A percentile compares a stretch with the other conserved stretches of the same genome.
Conservation (phyloP, 2,329 filamentous ascomycete genomes). For the Aspergillus jensenii region DNA sequence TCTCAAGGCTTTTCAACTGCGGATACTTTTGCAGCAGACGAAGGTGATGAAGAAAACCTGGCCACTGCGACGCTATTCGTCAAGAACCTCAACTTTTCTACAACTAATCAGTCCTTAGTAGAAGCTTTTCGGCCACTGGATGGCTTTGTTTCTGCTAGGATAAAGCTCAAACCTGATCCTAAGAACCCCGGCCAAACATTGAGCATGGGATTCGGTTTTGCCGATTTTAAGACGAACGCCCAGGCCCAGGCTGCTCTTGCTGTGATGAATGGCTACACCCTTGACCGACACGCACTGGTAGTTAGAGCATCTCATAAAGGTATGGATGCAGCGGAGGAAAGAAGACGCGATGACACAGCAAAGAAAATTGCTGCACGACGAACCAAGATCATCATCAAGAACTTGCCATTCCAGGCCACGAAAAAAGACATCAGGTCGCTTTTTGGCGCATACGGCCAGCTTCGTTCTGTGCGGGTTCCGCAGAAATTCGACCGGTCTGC, state of each 20-base stretch:
- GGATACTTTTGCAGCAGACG: conserved; percentile 44
- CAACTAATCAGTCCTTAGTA: conserved; percentile 72
- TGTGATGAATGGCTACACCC: conserved; percentile 82
- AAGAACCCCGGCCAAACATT: conserved; percentile 84
- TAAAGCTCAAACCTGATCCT: conserved; percentile 92
- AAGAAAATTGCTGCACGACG: conserved; percentile 74
- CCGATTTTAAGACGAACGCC: conserved; percentile 77
- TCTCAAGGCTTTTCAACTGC: conserved; percentile 44
- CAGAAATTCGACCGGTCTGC: conserved; percentile 89
- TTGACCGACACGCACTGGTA: conserved; percentile 83
- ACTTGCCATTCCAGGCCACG: conserved; percentile 90
- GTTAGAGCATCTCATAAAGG: conserved; percentile 87
- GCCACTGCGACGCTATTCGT: conserved; percentile 86
- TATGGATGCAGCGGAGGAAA: conserved; percentile 82
- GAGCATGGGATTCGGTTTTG: conserved; percentile 97
- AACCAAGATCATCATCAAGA: conserved; percentile 97
- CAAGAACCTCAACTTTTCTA: conserved; percentile 90
- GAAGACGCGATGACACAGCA: conserved; percentile 75
- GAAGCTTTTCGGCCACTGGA: conserved; percentile 78
- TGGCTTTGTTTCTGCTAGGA: conserved; percentile 83
- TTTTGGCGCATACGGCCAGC: conserved; percentile 85
- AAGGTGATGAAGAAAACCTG: conserved; percentile 35
- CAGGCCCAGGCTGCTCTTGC: conserved; percentile 77
- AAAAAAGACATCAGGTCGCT: conserved; percentile 89
- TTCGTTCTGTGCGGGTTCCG: conserved; percentile 88